Percentiles rank a stretch among this genome's conserved stretches.
Conservation (phyloP, 176 grass and related monocot genomes). For the Oryza coarctata region DNA sequence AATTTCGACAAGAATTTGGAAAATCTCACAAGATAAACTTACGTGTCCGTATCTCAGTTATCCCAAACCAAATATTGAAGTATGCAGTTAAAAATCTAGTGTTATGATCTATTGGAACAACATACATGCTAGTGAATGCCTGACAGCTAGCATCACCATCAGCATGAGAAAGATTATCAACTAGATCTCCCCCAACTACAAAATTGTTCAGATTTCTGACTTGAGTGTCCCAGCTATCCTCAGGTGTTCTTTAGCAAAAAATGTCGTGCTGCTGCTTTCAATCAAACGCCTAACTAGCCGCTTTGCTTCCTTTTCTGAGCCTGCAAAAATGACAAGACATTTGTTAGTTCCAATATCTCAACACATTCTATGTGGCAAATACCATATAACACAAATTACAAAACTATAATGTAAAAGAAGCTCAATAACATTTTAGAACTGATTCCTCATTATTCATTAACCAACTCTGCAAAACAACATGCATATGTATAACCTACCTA, state of each 20-base stretch:
- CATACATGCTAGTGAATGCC: background rate
- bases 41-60: background rate
- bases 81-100: background rate
- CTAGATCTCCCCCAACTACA: background rate
- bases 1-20: background rate
- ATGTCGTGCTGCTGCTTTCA: constrained; percentile 5
- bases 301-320: constrained; percentile 68
- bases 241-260: background rate
- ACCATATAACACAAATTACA: background rate
- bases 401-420: background rate
- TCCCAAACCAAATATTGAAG: background rate
- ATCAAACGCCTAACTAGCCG: constrained; percentile 30
- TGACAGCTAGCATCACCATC: background rate
- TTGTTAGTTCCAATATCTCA: constrained; percentile 6
- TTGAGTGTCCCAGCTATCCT: background rate
- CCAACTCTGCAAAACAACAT: background rate
- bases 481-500: background rate
- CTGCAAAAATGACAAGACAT: constrained; percentile 31
- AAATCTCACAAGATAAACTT: background rate
- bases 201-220: background rate
- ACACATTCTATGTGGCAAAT: background rate
- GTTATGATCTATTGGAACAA: background rate
- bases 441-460: background rate
- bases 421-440: background rate
- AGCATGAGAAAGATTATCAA: background rate